These are phyloP conservation scores for Sordariomycetes sp. DNA, from an alignment of 2,329 filamentous ascomycete species.

Conservation along the genomic window DNA sequence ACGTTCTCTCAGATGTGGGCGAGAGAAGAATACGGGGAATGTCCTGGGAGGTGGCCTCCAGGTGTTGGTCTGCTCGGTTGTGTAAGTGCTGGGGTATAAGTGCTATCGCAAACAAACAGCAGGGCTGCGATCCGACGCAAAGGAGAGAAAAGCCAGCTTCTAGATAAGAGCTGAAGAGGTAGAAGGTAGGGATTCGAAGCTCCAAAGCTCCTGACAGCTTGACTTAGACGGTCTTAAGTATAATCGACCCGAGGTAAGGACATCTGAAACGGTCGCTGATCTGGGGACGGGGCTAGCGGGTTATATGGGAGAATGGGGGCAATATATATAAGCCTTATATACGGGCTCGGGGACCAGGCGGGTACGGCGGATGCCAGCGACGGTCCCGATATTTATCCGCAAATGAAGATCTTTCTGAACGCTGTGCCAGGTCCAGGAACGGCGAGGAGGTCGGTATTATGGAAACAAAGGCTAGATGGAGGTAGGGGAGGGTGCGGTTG, in stretches of 20 bases:
- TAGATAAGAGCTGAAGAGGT: neutral
- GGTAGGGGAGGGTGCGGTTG: neutral
- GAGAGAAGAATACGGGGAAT: neutral
- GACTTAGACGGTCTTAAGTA: slow-evolving; percentile 2
- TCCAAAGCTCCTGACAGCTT: neutral
- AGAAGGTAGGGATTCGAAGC: neutral
- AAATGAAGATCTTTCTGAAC: slow-evolving; percentile 2
- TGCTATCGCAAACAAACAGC: neutral
- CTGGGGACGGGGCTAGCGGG: slow-evolving; percentile 1
- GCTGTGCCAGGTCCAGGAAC: neutral
- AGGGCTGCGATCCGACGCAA: neutral
- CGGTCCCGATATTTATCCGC: slow-evolving; percentile 6
- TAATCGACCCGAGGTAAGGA: slow-evolving; percentile 1
- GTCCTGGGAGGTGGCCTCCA: neutral
- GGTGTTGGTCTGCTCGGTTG: neutral
- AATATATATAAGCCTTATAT: slow-evolving; percentile 7
- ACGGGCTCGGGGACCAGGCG: slow-evolving; percentile 1
- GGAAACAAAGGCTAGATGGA: neutral
- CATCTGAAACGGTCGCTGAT: slow-evolving; percentile 5
- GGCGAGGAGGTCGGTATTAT: neutral
- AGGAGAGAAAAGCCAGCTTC: neutral
- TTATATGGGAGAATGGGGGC: slow-evolving; percentile 4
- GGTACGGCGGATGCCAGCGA: neutral
- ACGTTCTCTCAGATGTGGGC: neutral
- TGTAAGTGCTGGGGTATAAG: neutral